phyloP scores from a whole-genome alignment of 148 eudicot genomes.

The Rhododendron ferrugineum region DNA sequence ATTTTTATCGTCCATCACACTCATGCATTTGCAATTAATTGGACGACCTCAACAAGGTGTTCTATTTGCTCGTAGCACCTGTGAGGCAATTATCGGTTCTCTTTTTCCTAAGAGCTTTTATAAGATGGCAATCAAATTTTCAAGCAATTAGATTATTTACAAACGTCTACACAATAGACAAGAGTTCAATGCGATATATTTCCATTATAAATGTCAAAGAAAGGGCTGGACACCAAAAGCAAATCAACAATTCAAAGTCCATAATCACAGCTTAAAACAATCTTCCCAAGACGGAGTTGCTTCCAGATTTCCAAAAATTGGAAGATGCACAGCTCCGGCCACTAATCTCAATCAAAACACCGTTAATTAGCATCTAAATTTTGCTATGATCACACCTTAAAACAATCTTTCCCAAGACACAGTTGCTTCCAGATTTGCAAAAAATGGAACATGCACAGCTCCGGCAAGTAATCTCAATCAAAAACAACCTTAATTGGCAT shows the following conservation, averaged over 20 bases:
- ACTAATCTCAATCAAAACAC: not conserved
- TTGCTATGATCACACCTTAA: not conserved
- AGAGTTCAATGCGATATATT: not conserved
- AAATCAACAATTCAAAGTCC: not conserved
- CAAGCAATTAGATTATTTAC: not conserved
- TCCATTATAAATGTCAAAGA: not conserved
- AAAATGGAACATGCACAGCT: no score
- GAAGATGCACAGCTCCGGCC: not conserved
- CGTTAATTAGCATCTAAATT: not conserved
- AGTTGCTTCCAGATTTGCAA: no score
- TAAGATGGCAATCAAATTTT: not conserved
- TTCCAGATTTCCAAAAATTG: not conserved
- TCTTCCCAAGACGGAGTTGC: not conserved
- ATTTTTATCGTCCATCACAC: not conserved
- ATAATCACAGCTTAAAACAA: constrained; percentile 7
- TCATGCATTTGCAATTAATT: not conserved
- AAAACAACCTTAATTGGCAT: no score
- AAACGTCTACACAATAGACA: not conserved
- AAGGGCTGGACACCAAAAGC: not conserved
- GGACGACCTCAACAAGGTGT: not conserved
- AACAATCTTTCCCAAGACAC: not conserved
- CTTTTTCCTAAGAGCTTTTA: not conserved
- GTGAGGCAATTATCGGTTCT: not conserved
- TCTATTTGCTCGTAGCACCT: not conserved
- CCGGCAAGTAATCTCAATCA: no score